A percentile compares a stretch with the other conserved stretches of the same genome.
These are phyloP conservation scores for Pezicula neosporulosa DNA, from an alignment of 2,329 filamentous ascomycete species.

Conservation along the genomic window DNA sequence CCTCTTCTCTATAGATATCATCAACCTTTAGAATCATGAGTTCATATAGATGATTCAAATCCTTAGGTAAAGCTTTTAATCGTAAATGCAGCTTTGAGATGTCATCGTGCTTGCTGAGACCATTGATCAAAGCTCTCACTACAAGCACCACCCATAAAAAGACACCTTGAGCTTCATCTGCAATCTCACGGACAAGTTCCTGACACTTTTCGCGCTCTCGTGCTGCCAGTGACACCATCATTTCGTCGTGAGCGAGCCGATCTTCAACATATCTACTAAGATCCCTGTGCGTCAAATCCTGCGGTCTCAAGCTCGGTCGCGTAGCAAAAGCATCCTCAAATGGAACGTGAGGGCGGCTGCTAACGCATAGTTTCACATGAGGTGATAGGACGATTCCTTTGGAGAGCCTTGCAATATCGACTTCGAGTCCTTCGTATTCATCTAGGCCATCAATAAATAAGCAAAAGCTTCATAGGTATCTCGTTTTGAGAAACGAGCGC, in stretches of 20 bases:
- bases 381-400: neutral
- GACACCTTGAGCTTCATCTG: neutral
- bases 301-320: neutral
- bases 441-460: no score
- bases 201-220: neutral
- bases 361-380: neutral
- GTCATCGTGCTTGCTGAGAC: slow-evolving; percentile 6
- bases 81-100: slow-evolving; percentile 12
- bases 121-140: neutral
- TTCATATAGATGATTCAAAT: slow-evolving; percentile 13
- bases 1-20: slow-evolving; percentile 7
- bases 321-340: neutral
- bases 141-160: slow-evolving; percentile 1
- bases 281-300: neutral
- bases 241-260: neutral
- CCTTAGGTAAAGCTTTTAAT: slow-evolving; percentile 11
- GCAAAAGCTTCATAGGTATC: neutral
- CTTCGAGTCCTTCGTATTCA: neutral
- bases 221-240: neutral
- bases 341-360: neutral
- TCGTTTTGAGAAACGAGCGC: neutral
- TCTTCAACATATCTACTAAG: neutral
- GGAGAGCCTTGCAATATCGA: neutral
- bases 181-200: neutral
- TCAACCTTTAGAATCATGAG: slow-evolving; percentile 13